Base-by-base conservation (phyloP, 768 basidiomycete species). In the Mycena haematopus region DNA sequence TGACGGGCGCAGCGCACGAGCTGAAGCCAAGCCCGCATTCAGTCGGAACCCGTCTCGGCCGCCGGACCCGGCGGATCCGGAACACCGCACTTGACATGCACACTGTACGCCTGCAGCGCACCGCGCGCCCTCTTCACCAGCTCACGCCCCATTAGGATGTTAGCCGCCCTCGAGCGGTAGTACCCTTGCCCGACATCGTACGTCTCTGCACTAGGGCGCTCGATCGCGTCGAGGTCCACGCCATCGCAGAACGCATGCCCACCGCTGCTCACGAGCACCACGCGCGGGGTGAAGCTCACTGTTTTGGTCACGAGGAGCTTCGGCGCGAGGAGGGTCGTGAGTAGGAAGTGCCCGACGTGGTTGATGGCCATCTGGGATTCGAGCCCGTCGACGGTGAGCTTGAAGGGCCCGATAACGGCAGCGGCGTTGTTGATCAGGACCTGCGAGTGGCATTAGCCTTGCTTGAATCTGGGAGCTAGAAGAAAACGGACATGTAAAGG, bases 291-390 rank as follows among this genome's bases (percentile, higher is more conserved):
- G 52, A 31, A 56, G n/a, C 22, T 14, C 7, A 17, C 11, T 2
- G 61, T 56, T 10, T 21, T 19, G 13, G 14, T 19, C 8, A 47
- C 54, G 25, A 55, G 38, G n/a, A 62, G 33, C 27, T 56, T 62
- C 3, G 61, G 54, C 8, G 31, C 17, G 14, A 62, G 47, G 73
- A 75, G 72, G 71, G 79, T 29, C 35, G 70, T 27, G 63, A 63
- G 53, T 50, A 70, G 54, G 55, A 62, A 62, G 22, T 44, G 61
- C 5, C 54, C 61, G 38, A 62, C 45, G 47, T 62, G 55, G 29
- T 55, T 42, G 11, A 35, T 44, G 45, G 61, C 61, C 38, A 62
- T 56, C 15, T 62, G 61, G 25, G 36, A 38, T 38, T 62, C 61
- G 24, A 62, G 44, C 24, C 36, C 25, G 55, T 62, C 61, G 19